Conservation (phyloP, 1,139 yeast genomes). For the Suhomyces ambrosiae region DNA sequence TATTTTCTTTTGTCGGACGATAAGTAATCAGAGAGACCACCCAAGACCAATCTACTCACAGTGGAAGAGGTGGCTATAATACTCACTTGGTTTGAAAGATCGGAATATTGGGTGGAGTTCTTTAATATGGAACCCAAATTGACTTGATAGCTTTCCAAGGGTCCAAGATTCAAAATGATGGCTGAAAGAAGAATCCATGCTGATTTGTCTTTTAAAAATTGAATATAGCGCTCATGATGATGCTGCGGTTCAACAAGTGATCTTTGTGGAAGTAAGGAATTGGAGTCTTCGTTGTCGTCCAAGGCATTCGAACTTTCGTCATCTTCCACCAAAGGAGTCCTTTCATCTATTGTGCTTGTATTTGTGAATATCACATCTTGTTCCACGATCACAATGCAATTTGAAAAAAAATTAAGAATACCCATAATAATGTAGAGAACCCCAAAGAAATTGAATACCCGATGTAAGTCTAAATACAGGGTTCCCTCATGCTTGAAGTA, state of each 20-base stretch:
- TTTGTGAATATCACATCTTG: slow-evolving; percentile 46
- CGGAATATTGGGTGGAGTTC: slow-evolving; percentile 30
- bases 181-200: slow-evolving; percentile 67
- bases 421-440: slow-evolving; percentile 59
- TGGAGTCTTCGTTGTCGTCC: slow-evolving; percentile 17
- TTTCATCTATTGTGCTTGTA: slow-evolving; percentile 22
- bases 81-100: slow-evolving; percentile 53
- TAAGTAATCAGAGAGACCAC: slow-evolving; percentile 63
- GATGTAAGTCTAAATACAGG: slow-evolving; percentile 46
- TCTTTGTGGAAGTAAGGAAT: slow-evolving; percentile 24
- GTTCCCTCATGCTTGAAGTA: slow-evolving; percentile 34
- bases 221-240: slow-evolving; percentile 50
- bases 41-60: slow-evolving; percentile 57
- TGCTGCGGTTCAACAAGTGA: slow-evolving; percentile 44
- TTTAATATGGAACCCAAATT: slow-evolving; percentile 72
- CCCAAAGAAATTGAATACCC: slow-evolving; percentile 62
- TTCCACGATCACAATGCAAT: slow-evolving; percentile 65
- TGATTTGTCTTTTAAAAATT: slow-evolving; percentile 61
- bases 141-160: slow-evolving; percentile 84
- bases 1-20: slow-evolving; percentile 28
- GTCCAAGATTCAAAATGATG: slow-evolving; percentile 74
- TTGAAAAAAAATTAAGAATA: slow-evolving; percentile 58
- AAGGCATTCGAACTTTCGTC: no score
- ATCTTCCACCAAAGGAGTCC: slow-evolving; percentile 26
- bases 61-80: slow-evolving; percentile 46